Evolutionary conservation across 2,329 filamentous ascomycete genomes (phyloP).

Genomic region (Coniochaeta sp.): DNA sequence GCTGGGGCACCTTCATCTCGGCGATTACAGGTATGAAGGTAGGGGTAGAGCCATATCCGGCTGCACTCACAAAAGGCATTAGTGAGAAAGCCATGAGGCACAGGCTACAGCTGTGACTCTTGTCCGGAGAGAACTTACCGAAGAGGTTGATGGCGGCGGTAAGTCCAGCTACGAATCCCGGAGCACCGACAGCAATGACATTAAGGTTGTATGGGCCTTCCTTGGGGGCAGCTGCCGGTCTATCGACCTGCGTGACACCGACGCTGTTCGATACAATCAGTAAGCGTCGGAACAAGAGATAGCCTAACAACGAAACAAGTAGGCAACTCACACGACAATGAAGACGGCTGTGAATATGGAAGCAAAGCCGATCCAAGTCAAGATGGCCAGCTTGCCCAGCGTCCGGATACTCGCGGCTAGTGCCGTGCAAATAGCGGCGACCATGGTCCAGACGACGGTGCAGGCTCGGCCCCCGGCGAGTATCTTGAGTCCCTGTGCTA

Average conservation of each 20-base stretch:
- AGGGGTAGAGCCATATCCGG: constrained; percentile 1
- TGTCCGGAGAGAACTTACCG: constrained; percentile 5
- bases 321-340: constrained; percentile 17
- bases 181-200: constrained; percentile 12
- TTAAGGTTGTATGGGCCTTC: constrained; percentile 14
- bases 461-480: constrained; percentile 13
- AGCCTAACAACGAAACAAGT: background rate
- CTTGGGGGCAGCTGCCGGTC: constrained; percentile 13
- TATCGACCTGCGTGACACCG: constrained; percentile 14
- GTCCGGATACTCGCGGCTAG: constrained; percentile 9
- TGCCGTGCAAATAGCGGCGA: constrained; percentile 15
- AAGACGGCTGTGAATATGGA: constrained; percentile 11
- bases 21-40: constrained; percentile 34
- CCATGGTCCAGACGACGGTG: constrained; percentile 14
- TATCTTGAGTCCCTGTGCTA: constrained; percentile 15
- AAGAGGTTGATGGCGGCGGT: constrained; percentile 9
- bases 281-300: background rate
- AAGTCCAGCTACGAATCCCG: constrained; percentile 11
- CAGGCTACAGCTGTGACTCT: background rate
- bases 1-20: constrained; percentile 53
- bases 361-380: constrained; percentile 3
- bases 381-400: constrained; percentile 9
- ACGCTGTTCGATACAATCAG: constrained; percentile 9
- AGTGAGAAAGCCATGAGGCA: background rate
- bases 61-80: background rate